Base-by-base conservation (phyloP, 495 filamentous ascomycete species). In the Aspergillus carlsbadensis region DNA sequence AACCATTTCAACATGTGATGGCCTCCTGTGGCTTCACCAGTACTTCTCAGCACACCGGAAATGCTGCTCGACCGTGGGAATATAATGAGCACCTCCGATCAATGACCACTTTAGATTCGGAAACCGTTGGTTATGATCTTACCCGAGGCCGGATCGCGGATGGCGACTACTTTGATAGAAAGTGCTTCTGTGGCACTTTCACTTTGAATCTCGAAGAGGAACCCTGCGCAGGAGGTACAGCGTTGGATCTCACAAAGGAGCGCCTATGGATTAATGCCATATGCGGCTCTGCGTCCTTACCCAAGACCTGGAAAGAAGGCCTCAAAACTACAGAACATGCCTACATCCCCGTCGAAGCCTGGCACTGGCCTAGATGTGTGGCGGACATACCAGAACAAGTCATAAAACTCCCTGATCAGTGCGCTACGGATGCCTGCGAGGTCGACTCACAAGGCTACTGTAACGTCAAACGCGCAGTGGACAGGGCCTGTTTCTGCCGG, bases 401-500 rank as follows among this genome's bases (percentile, higher is more conserved):
- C 41, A 47, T 41, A 8, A 6, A 53, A 29, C 47, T 53, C 31
- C 20, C 48, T 33, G 49, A 52, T 47, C 56, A 58, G 26, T 58
- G 56, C 15, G 41, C 31, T 46, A 53, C 56, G 3, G 56, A 58
- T 46, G 56, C 56, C 46, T 58, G 56, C 40, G 56, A 52, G 10
- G 0, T 47, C 17, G 48, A 58, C 48, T 52, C 56, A 47, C 33
- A 6, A 10, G 56, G 56, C 18, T 52, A 47, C 33, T 58, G 56
- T 29, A 47, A 52, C 8, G 56, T 58, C n/a, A 52, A 11, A 18
- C 56, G 31, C 20, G 49, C 47, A 20, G 49, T 58, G 11, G 53
- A 61, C 58, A 56, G 54, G 53, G 53, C 58, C 35, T 61, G 58
- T n/a, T 17, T 61, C 35, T 61, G 58, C 49, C 58, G 41, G 41